phyloP scores from a whole-genome alignment of 495 filamentous ascomycete genomes.

The Parathielavia appendiculata region DNA sequence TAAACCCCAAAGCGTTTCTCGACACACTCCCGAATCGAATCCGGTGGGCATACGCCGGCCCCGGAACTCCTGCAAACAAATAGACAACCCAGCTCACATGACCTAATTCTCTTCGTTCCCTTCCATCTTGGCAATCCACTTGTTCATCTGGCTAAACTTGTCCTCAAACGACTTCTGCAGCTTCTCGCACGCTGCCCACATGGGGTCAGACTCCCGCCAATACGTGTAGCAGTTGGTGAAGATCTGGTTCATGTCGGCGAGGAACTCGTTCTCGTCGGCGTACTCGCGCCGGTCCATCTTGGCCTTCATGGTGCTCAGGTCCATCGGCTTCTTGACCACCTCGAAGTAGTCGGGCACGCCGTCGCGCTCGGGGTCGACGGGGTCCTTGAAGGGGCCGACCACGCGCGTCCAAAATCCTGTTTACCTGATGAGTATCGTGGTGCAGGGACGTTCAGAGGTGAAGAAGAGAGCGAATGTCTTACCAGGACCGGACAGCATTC shows the following conservation, averaged over 20 bases:
- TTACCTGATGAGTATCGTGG: background rate
- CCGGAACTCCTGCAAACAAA: background rate
- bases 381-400: slow-evolving; percentile 48
- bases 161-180: slow-evolving; percentile 49
- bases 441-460: background rate
- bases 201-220: slow-evolving; percentile 38
- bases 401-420: slow-evolving; percentile 55
- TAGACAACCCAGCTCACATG: too few relatives aligned
- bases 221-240: slow-evolving; percentile 48
- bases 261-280: slow-evolving; percentile 38
- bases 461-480: slow-evolving; percentile 10
- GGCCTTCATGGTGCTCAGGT: slow-evolving; percentile 44
- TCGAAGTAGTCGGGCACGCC: slow-evolving; percentile 46
- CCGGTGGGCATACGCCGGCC: background rate
- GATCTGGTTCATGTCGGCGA: slow-evolving; percentile 46
- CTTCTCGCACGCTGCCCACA: slow-evolving; percentile 43
- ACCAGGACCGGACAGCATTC: slow-evolving; percentile 52
- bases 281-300: slow-evolving; percentile 46
- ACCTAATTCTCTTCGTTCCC: slow-evolving; percentile 36
- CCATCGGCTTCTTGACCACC: slow-evolving; percentile 46
- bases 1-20: background rate
- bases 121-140: slow-evolving; percentile 47
- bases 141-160: slow-evolving; percentile 44
- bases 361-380: slow-evolving; percentile 41
- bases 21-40: too few relatives aligned